Conservation (phyloP, 495 filamentous ascomycete species). For the Mytilinidion resinicola region DNA sequence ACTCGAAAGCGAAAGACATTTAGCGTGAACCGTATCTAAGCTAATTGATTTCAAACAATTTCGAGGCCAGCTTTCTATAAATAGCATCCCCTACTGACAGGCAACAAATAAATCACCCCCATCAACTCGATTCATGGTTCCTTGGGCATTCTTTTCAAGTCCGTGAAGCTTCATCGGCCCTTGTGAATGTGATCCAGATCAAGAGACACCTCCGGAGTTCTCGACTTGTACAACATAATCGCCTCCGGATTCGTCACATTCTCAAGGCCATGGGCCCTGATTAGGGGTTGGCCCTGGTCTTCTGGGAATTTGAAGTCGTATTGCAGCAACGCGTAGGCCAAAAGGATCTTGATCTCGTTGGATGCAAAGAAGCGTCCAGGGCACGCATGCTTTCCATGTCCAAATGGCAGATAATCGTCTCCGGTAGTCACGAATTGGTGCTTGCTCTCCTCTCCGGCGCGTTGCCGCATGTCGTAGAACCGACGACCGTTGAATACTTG, state of each 20-base stretch:
- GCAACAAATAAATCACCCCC: no score
- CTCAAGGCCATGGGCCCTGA: neutral
- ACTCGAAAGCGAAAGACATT: no score
- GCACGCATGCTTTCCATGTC: constrained; percentile 48
- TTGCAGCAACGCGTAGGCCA: constrained; percentile 16
- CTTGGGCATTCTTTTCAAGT: no score
- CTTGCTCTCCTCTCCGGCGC: constrained; percentile 28
- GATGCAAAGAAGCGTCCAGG: constrained; percentile 49
- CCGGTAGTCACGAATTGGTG: constrained; percentile 43
- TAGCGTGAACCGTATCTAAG: no score
- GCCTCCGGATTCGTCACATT: neutral
- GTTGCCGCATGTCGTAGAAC: constrained; percentile 43
- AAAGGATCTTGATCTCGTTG: constrained; percentile 43
- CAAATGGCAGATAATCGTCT: constrained; percentile 42
- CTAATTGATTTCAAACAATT: no score
- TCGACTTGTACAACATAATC: neutral
- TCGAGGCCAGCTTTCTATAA: no score
- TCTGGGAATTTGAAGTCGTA: constrained; percentile 20
- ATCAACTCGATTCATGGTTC: no score
- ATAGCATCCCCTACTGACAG: no score
- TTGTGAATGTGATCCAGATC: neutral
- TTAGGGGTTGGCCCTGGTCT: neutral
- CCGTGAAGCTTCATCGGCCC: no score
- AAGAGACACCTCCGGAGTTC: neutral
- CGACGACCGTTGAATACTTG: constrained; percentile 50